Conservation (phyloP, 106 monocot genomes). For the Dioscorea dumetorum region DNA sequence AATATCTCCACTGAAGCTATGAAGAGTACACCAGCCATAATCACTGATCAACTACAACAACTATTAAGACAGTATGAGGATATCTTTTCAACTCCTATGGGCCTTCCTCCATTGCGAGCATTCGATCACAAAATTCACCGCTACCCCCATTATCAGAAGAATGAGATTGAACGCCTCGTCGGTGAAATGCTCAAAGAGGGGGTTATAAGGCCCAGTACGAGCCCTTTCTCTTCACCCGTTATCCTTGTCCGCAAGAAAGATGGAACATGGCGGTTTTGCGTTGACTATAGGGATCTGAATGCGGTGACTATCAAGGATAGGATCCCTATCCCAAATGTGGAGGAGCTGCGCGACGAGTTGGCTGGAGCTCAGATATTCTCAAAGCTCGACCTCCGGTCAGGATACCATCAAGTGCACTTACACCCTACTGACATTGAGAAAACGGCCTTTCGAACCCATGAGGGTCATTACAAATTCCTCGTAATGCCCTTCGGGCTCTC, state of each 20-base stretch:
- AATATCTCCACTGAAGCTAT: no score
- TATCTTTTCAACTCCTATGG: neutral
- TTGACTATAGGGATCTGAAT: slow-evolving; percentile 9
- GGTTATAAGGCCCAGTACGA: neutral
- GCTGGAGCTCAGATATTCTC: slow-evolving; percentile 13
- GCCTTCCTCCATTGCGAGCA: neutral
- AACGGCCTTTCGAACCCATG: slow-evolving; percentile 11
- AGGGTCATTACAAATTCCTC: no score
- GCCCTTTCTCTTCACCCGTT: neutral
- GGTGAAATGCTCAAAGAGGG: neutral
- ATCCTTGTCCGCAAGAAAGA: slow-evolving; percentile 9
- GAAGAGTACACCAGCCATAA: no score
- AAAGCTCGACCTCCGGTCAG: slow-evolving; percentile 12
- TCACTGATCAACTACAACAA: no score
- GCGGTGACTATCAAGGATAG: neutral
- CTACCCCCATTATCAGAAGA: neutral
- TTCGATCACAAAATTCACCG: neutral
- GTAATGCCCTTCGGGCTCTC: no score
- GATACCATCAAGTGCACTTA: slow-evolving; percentile 22
- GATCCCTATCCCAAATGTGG: neutral
- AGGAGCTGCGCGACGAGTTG: slow-evolving; percentile 18
- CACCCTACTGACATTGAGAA: neutral
- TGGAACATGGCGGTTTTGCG: slow-evolving; percentile 8
- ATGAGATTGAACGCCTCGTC: neutral
- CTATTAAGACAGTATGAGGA: no score